Percentiles rank a stretch among this genome's conserved stretches.
These are phyloP conservation scores for Turritis glabra DNA, from an alignment of 345 rosid species.

Conservation along the genomic window DNA sequence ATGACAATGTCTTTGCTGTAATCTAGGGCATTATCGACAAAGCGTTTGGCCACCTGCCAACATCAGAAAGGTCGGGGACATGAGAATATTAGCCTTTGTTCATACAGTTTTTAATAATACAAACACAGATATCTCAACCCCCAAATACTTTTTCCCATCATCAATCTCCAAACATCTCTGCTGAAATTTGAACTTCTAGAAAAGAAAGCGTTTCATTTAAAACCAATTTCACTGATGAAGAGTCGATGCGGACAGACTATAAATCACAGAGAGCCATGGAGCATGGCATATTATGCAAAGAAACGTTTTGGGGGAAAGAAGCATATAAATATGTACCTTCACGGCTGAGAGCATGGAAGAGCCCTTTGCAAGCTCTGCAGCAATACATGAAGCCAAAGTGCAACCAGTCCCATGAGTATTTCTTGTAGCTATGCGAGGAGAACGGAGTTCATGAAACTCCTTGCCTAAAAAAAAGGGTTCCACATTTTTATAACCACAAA, in stretches of 20 bases:
- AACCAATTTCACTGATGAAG: background rate
- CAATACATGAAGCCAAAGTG: slow-evolving; percentile 94
- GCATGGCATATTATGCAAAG: background rate
- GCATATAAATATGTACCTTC: slow-evolving; percentile 48
- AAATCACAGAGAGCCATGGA: background rate
- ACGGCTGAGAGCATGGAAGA: slow-evolving; percentile 77
- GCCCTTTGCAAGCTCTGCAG: slow-evolving; percentile 97
- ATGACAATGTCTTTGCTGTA: slow-evolving; percentile 81
- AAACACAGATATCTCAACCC: background rate
- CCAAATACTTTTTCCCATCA: background rate
- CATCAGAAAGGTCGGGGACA: slow-evolving; percentile 11
- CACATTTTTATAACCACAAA: slow-evolving; percentile 13
- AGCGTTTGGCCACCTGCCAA: slow-evolving; percentile 76
- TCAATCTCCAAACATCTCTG: background rate
- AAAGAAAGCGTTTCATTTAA: background rate
- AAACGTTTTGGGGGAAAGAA: slow-evolving; percentile 1
- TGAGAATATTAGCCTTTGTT: slow-evolving; percentile 16
- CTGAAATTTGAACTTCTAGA: background rate
- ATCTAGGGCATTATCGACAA: slow-evolving; percentile 55
- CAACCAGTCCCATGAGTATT: slow-evolving; percentile 98
- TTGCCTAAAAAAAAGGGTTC: slow-evolving; percentile 48
- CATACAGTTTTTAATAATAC: background rate
- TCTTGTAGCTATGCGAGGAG: slow-evolving; percentile 67
- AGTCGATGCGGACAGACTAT: background rate
- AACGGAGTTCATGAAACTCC: slow-evolving; percentile 60